phyloP scores from a whole-genome alignment of 139 green algal genomes.

The Micromonas commoda region DNA sequence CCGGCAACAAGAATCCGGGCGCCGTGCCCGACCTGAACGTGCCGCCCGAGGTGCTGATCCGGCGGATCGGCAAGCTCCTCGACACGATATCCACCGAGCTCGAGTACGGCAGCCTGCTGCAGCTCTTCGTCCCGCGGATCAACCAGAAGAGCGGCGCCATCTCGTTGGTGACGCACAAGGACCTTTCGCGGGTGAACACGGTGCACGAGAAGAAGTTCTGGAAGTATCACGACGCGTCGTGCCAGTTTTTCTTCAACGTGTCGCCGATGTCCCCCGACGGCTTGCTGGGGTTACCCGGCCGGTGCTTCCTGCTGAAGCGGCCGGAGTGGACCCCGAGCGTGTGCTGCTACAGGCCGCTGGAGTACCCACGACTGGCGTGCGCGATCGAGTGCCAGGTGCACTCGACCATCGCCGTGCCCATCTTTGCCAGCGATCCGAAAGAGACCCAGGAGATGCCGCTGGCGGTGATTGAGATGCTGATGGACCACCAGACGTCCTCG shows the following conservation, averaged over 20 bases:
- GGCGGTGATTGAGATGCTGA: neutral
- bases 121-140: neutral
- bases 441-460: neutral
- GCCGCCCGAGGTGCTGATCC: neutral
- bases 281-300: neutral
- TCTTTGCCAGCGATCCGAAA: neutral
- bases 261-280: neutral
- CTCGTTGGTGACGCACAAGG: neutral
- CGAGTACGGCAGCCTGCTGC: neutral
- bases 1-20: neutral
- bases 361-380: neutral
- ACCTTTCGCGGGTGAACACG: neutral
- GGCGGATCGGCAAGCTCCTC: neutral
- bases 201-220: neutral
- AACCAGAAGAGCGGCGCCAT: neutral
- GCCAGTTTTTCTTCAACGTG: slow-evolving; percentile 4
- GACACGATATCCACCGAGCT: neutral
- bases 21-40: too few relatives aligned
- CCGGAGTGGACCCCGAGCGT: slow-evolving; percentile 14
- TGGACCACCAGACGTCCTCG: neutral
- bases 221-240: neutral
- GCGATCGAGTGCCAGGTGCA: slow-evolving; percentile 3
- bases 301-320: neutral
- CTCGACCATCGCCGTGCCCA: neutral
- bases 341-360: neutral